Conservation (phyloP, 73 alveolate species). For the Effrenium voratum region DNA sequence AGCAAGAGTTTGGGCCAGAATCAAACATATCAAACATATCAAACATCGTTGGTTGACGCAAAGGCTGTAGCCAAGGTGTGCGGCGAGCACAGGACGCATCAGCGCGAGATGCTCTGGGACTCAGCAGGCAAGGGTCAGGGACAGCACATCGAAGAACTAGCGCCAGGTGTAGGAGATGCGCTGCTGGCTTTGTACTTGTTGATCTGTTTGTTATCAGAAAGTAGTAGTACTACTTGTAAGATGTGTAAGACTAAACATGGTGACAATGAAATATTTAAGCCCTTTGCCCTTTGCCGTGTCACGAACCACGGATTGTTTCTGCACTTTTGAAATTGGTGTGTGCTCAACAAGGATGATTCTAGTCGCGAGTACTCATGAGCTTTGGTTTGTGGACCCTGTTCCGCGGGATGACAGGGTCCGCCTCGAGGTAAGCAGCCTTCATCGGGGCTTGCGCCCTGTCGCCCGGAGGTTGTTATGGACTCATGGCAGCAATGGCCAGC, state of each 20-base stretch:
- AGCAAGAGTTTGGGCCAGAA: too few relatives aligned
- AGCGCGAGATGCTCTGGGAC: conserved; percentile 91
- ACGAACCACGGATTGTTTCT: too few relatives aligned
- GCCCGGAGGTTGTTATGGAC: conserved; percentile 82
- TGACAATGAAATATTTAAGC: not conserved
- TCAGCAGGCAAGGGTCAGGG: conserved; percentile 42
- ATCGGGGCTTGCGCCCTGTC: conserved; percentile 63
- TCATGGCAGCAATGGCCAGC: too few relatives aligned
- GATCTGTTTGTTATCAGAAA: not conserved
- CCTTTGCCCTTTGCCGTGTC: too few relatives aligned
- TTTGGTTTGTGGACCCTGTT: too few relatives aligned
- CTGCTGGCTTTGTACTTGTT: not conserved
- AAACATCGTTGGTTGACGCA: too few relatives aligned
- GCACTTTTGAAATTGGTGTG: too few relatives aligned
- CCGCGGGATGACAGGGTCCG: not conserved
- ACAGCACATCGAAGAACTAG: not conserved
- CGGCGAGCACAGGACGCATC: conserved; percentile 82
- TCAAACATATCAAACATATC: too few relatives aligned
- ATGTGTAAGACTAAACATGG: too few relatives aligned
- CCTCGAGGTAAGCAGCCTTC: conserved; percentile 46
- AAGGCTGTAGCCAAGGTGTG: conserved; percentile 40
- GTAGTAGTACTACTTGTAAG: too few relatives aligned
- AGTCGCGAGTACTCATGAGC: too few relatives aligned
- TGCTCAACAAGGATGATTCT: too few relatives aligned
- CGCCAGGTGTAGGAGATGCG: not conserved